A percentile compares a stretch with the other conserved stretches of the same genome.
phyloP scores from a whole-genome alignment of 768 basidiomycete species.

The Hericium rajendrae region DNA sequence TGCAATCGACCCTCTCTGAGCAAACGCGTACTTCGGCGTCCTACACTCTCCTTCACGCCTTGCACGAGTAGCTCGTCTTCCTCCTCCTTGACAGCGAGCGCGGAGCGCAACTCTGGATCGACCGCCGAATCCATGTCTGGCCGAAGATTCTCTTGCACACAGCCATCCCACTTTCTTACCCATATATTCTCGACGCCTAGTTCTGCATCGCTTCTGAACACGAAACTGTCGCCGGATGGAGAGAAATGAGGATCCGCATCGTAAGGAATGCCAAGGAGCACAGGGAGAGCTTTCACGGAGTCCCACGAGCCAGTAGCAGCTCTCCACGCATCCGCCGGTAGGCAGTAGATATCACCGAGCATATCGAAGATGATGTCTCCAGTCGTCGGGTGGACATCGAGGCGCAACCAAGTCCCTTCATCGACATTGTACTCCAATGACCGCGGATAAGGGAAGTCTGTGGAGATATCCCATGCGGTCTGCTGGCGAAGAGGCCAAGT shows the following conservation, averaged over 20 bases:
- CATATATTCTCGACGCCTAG: conserved; percentile 71
- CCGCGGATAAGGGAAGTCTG: conserved; percentile 50
- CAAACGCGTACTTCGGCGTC: neutral
- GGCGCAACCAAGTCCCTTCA: conserved; percentile 68
- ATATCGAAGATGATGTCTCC: conserved; percentile 72
- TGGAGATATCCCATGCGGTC: neutral
- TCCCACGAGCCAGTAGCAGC: conserved; percentile 16
- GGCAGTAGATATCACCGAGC: conserved; percentile 65
- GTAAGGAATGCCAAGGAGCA: conserved; percentile 55
- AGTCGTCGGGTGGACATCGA: conserved; percentile 60
- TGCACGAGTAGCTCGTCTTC: neutral
- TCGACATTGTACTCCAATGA: conserved; percentile 55
- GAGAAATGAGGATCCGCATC: conserved; percentile 71
- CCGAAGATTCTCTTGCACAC: conserved; percentile 24
- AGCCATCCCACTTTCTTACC: conserved; percentile 60
- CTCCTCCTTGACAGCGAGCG: neutral
- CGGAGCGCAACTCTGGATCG: neutral
- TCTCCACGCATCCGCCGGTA: conserved; percentile 35
- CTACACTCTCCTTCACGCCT: neutral
- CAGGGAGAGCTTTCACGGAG: conserved; percentile 38
- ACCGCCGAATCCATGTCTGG: neutral
- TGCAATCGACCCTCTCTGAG: neutral
- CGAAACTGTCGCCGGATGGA: conserved; percentile 51
- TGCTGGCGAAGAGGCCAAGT: neutral
- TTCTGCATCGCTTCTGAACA: conserved; percentile 64